Base-by-base conservation (phyloP, 225 moss, liverwort and hornwort genomes). In the Polytrichum commune region DNA sequence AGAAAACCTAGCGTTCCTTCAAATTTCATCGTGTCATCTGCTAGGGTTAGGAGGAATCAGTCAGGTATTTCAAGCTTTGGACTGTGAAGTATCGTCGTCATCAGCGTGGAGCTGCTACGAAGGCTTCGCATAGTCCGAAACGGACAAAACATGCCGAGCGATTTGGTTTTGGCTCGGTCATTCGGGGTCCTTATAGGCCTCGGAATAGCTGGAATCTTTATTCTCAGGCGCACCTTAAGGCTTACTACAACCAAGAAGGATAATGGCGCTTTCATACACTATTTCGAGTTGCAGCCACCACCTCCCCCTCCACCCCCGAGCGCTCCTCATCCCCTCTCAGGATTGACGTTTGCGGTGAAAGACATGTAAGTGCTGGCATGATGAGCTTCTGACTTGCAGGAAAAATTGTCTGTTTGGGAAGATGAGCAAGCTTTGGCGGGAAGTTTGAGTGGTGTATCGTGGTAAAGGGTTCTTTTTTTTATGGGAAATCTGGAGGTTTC, bases 311-410 rank as follows among this genome's bases (percentile, higher is more conserved):
- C 88, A 60, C 90, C 92, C 67, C 91, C 93, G 16, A 88, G 81
- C 62, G 91, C 93, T 61, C 90, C 93, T 53, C 97, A 76, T 77
- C 77, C 89, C 19, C 74, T 98, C 69, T 80, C 91, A 62, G 90
- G 80, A 7, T 79, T 98, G 64, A 95, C 79, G 20, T 98, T 98
- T 82, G 95, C 97, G n/a, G 84, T 95, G 27, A 87, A 95, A 77
- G 93, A 98, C 73, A 84, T 95, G 92, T 96, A 87, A 71, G 87
- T 72, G 29, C 20, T 20, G 26, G 46, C 13, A 46, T 46, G 46
- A 46, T 46, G 46, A 46, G 16, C 46, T 46, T 38, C 33, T 8
- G 5, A n/a, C 25, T 22, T 46, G 46, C 13, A 46, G 7, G 16
- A 46, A 46, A 35, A 46, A 13, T 2, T 38, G 46, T 46, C 46